A percentile compares a stretch with the other conserved stretches of the same genome.
Conservation (phyloP, 2,329 filamentous ascomycete species). For the Curvularia hawaiiensis region DNA sequence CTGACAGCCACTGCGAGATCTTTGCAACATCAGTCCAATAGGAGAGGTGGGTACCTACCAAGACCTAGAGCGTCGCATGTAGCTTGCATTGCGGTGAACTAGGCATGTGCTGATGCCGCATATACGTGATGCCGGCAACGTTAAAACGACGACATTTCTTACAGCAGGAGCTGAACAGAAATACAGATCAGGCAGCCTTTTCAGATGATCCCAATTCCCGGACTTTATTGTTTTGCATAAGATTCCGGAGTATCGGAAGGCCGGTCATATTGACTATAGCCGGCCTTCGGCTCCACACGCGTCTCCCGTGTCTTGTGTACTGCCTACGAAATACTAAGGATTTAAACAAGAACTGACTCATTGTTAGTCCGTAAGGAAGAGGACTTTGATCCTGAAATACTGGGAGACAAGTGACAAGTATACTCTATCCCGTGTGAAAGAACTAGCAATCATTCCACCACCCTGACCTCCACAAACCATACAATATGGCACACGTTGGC, state of each 20-base stretch:
- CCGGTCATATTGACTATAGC: constrained; percentile 14
- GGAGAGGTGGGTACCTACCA: neutral
- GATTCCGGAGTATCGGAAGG: constrained; percentile 21
- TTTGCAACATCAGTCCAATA: neutral
- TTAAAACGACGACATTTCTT: neutral
- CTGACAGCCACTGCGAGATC: neutral
- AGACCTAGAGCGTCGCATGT: neutral
- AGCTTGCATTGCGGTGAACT: neutral
- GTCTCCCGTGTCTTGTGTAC: constrained; percentile 22
- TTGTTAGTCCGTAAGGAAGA: neutral
- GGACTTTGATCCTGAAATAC: neutral
- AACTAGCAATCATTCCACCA: neutral
- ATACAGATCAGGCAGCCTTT: neutral
- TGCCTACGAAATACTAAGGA: neutral
- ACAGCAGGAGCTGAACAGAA: neutral
- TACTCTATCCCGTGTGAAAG: neutral
- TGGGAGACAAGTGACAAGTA: neutral
- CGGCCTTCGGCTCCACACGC: constrained; percentile 33
- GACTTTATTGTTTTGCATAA: constrained; percentile 10
- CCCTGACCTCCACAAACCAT: neutral
- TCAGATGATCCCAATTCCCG: constrained; percentile 4
- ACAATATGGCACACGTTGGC: constrained; percentile 41
- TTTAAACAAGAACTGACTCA: neutral
- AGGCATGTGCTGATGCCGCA: constrained; percentile 1
- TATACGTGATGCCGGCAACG: neutral